Percentiles rank a stretch among this genome's conserved stretches.
Conservation (phyloP, 164 flowering plant species). For the Brasenia schreberi region DNA sequence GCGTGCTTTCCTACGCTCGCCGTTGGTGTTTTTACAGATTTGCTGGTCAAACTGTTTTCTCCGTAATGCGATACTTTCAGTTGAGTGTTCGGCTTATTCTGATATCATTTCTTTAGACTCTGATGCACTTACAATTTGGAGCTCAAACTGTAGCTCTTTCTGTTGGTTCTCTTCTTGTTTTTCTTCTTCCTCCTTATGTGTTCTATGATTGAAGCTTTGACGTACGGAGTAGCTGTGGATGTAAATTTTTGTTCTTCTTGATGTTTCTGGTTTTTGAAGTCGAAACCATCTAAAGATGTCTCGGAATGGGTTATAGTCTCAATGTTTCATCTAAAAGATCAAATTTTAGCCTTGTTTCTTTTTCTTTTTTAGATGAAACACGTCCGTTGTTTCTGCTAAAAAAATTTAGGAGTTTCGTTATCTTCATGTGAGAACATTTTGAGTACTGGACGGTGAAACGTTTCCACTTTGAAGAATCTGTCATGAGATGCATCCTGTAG, state of each 20-base stretch:
- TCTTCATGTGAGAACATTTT: neutral
- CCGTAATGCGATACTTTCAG: neutral
- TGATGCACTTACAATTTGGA: neutral
- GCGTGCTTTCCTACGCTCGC: neutral
- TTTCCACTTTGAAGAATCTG: neutral
- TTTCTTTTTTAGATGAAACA: neutral
- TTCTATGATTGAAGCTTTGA: neutral
- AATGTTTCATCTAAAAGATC: neutral
- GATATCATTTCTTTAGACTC: neutral
- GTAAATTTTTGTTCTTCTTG: neutral
- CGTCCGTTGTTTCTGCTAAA: neutral
- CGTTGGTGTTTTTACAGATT: neutral
- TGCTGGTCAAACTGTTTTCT: neutral
- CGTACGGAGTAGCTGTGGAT: neutral
- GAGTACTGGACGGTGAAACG: neutral
- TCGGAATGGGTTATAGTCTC: neutral
- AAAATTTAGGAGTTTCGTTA: neutral
- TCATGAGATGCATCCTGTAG: neutral
- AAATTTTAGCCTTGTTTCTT: neutral
- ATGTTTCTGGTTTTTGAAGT: neutral
- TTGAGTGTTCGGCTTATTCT: neutral
- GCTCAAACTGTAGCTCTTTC: neutral
- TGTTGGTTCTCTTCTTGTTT: neutral
- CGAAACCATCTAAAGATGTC: neutral
- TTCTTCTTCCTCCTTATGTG: neutral